These are phyloP conservation scores for Trichoderma reesei DNA, from an alignment of 495 filamentous ascomycete genomes.

Conservation along the genomic window DNA sequence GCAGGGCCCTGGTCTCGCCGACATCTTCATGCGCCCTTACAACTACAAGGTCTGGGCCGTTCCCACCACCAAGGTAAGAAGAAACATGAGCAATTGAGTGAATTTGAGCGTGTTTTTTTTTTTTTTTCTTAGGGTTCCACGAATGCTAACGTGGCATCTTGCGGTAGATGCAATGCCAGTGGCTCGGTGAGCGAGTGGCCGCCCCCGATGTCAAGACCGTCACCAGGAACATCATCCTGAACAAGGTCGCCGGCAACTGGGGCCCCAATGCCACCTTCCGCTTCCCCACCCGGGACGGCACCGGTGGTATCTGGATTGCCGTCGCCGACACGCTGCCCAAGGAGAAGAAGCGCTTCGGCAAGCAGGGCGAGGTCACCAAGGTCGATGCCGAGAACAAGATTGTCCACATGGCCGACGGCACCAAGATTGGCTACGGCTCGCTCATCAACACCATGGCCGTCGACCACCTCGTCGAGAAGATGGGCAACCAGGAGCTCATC, in stretches of 20 bases:
- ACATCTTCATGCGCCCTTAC: constrained; percentile 98
- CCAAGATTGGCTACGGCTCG: constrained; percentile 83
- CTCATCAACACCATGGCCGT: constrained; percentile 95
- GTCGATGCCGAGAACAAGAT: constrained; percentile 77
- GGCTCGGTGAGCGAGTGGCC: constrained; percentile 97
- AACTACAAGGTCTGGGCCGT: constrained; percentile 99
- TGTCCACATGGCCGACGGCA: constrained; percentile 75
- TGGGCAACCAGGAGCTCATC: constrained; percentile 77
- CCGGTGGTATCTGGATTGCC: constrained; percentile 97
- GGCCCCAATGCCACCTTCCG: constrained; percentile 97
- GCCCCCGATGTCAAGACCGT: constrained; percentile 94
- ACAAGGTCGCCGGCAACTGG: constrained; percentile 96
- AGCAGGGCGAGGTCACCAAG: constrained; percentile 71
- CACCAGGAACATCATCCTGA: constrained; percentile 87
- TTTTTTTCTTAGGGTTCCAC: too few species aligned
- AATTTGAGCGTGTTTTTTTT: background rate
- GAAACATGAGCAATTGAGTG: background rate
- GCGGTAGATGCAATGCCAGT: constrained; percentile 92
- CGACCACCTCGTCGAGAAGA: constrained; percentile 76
- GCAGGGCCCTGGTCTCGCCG: constrained; percentile 82
- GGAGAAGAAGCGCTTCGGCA: constrained; percentile 82
- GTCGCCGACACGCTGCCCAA: constrained; percentile 89
- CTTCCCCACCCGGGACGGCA: constrained; percentile 92
- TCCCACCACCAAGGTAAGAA: constrained; percentile 83
- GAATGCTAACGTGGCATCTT: constrained; percentile 11